These are phyloP conservation scores for Gillenia trifoliata DNA, from an alignment of 306 rosid species.

Conservation along the genomic window DNA sequence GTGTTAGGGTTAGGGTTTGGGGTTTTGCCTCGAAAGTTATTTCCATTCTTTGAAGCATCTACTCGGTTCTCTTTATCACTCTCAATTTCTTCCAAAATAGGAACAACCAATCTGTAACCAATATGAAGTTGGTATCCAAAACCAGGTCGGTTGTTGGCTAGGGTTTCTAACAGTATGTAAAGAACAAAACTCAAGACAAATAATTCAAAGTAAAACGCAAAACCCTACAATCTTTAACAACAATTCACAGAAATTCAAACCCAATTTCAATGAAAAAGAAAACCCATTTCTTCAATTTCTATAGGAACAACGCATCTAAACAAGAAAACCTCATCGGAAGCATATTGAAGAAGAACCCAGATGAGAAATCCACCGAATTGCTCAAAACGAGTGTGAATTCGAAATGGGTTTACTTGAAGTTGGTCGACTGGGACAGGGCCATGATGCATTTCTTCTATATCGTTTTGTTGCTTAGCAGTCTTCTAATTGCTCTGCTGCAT, in stretches of 20 bases:
- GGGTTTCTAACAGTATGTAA: slow-evolving; percentile 3
- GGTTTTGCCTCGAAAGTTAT: too few relatives aligned
- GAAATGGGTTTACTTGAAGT: slow-evolving; percentile 60
- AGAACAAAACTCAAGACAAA: neutral
- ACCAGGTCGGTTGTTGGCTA: neutral
- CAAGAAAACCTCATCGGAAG: neutral
- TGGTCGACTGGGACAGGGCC: slow-evolving; percentile 90
- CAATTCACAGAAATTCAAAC: too few relatives aligned
- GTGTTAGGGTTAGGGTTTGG: too few relatives aligned
- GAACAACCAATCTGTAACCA: neutral
- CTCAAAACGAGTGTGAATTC: neutral
- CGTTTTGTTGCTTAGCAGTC: slow-evolving; percentile 41
- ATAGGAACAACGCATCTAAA: neutral
- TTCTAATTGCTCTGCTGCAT: slow-evolving; percentile 60
- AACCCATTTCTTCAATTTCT: too few relatives aligned
- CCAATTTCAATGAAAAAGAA: too few relatives aligned
- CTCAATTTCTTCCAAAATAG: neutral
- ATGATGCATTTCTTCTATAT: slow-evolving; percentile 62
- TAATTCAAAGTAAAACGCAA: neutral
- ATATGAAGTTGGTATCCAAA: neutral
- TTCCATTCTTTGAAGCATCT: too few relatives aligned
- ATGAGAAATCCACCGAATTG: neutral
- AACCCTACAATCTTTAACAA: too few relatives aligned
- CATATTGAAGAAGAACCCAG: slow-evolving; percentile 15
- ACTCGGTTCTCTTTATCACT: too few relatives aligned